Percentiles rank a stretch among this genome's conserved stretches.
These are phyloP conservation scores for Leccinum huronense DNA, from an alignment of 1,284 basidiomycete genomes.

Conservation along the genomic window DNA sequence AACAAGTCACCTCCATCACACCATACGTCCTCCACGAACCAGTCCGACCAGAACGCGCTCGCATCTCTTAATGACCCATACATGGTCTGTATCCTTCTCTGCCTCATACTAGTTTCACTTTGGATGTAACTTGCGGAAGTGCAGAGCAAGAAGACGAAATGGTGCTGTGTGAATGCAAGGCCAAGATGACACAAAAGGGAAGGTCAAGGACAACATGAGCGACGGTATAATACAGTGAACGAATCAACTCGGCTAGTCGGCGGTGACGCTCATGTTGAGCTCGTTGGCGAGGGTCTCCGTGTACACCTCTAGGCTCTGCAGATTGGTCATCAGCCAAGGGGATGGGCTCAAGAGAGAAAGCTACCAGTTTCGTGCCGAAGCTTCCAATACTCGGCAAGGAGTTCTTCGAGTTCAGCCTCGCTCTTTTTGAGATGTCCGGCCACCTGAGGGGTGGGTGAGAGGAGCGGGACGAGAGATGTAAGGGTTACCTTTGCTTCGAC, in stretches of 20 bases:
- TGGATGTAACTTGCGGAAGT: constrained; percentile 59
- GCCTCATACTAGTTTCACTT: constrained; percentile 61
- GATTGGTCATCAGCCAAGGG: constrained; percentile 8
- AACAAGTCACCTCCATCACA: constrained; percentile 66
- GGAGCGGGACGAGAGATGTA: background rate
- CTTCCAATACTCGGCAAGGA: constrained; percentile 80
- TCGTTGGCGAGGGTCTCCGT: constrained; percentile 78
- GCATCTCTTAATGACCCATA: constrained; percentile 51
- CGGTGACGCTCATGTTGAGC: constrained; percentile 54
- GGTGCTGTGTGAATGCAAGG: constrained; percentile 70
- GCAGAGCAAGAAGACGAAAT: constrained; percentile 58
- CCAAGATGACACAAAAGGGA: constrained; percentile 32
- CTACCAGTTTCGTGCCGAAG: constrained; percentile 75
- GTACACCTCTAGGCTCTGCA: constrained; percentile 52
- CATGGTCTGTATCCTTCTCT: constrained; percentile 41
- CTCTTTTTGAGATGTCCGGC: constrained; percentile 68
- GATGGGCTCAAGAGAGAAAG: constrained; percentile 9
- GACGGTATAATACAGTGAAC: constrained; percentile 24
- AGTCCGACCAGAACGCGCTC: constrained; percentile 49
- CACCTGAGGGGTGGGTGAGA: constrained; percentile 48
- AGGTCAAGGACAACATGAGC: constrained; percentile 20
- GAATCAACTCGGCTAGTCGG: constrained; percentile 35
- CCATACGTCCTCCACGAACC: constrained; percentile 61
- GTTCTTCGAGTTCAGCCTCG: constrained; percentile 70
- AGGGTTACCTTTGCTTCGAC: constrained; percentile 57